These are phyloP conservation scores for Balansia obtecta DNA, from an alignment of 2,329 filamentous ascomycete species.

Conservation along the genomic window DNA sequence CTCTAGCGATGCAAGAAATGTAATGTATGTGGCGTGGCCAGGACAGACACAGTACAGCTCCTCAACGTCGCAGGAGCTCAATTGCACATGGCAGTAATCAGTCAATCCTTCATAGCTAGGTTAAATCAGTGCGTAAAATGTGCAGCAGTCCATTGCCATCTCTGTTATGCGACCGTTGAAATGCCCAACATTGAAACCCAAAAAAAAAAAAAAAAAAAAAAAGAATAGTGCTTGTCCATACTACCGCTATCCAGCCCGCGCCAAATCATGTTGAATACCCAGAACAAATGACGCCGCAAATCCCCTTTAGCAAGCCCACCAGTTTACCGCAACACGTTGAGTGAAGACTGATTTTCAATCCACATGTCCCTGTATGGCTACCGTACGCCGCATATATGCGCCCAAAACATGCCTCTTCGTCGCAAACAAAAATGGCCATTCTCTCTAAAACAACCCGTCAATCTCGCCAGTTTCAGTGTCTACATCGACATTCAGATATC, in stretches of 20 bases:
- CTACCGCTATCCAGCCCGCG: background rate
- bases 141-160: too few species aligned
- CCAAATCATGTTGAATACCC: conserved; percentile 3
- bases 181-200: too few species aligned
- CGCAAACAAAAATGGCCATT: background rate
- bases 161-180: too few species aligned
- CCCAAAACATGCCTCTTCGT: background rate
- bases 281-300: background rate
- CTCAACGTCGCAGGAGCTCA: too few species aligned
- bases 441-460: conserved; percentile 68
- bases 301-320: background rate
- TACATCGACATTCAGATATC: conserved; percentile 87
- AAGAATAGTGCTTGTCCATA: background rate
- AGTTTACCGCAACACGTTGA: conserved; percentile 6
- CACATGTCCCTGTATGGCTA: background rate
- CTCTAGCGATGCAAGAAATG: too few species aligned
- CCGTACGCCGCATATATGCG: background rate
- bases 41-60: too few species aligned
- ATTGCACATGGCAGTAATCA: too few species aligned
- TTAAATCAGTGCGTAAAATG: too few species aligned
- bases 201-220: background rate
- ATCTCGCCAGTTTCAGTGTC: conserved; percentile 76
- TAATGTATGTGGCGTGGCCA: too few species aligned
- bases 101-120: too few species aligned
- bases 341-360: background rate